These are phyloP conservation scores for Xylaria multiplex DNA, from an alignment of 2,329 filamentous ascomycete genomes.

Conservation along the genomic window DNA sequence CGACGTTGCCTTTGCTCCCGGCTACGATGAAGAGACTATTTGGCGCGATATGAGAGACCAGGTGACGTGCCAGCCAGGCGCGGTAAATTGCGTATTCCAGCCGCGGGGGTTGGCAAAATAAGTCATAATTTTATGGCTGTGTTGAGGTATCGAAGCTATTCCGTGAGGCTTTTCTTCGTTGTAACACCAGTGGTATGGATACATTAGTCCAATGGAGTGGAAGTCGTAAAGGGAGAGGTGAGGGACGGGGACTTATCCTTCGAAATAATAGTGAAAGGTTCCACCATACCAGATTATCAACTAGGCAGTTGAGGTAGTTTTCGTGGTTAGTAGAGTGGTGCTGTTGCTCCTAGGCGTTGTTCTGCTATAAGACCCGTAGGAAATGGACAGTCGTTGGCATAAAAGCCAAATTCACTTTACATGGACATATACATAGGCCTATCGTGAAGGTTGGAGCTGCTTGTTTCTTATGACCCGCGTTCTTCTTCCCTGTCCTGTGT, in stretches of 20 bases:
- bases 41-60: conserved; percentile 41
- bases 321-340: no score
- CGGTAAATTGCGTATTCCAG: conserved; percentile 34
- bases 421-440: no score
- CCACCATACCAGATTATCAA: background rate
- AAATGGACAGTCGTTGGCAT: no score
- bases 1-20: conserved; percentile 36
- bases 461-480: no score
- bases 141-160: background rate
- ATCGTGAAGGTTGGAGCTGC: no score
- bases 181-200: background rate
- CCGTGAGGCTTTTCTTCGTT: background rate
- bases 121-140: background rate
- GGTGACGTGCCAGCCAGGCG: conserved; percentile 37
- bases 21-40: conserved; percentile 36
- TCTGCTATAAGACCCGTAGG: no score
- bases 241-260: background rate
- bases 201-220: no score
- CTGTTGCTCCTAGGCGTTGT: background rate
- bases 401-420: no score
- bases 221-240: background rate
- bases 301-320: background rate
- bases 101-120: conserved; percentile 22
- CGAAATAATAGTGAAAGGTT: background rate
- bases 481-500: no score